Evolutionary conservation across 495 filamentous ascomycete genomes (phyloP), one percentile per base, ranked within the genome.

Genomic region (Podospora tetraspora): DNA sequence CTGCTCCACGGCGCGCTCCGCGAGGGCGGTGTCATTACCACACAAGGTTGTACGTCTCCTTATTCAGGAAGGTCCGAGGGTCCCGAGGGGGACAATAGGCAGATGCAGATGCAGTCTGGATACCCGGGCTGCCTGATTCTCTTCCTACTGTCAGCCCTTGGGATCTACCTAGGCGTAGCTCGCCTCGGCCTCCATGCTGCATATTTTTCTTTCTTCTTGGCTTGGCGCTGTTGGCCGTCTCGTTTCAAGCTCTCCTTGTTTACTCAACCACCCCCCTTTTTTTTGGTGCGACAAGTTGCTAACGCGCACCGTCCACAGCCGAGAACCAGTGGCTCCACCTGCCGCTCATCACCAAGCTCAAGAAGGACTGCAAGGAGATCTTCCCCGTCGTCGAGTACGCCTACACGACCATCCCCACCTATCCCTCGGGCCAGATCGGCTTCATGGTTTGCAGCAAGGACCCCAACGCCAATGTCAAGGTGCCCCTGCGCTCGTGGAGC

Each of bases 391-490:
- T 89, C 78, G 96, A 98, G 82, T 99, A 98, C 85, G 96, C 92
- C 71, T 99, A 97, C 88, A 98, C 96, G 73, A 97, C 94, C 75
- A 99, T 98, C 83, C 96, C 96, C 66, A 99, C 96, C 76, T 99
- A 99, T 85, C 96, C 96, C 67, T 95, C 92, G 67, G 96, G 96
- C 79, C 94, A 97, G 85, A 99, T 99, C 77, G 96, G 96, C 79
- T 99, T 98, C 89, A 97, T 98, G 93, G 92, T 99, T 71, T 98
- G 95, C 89, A 91, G 85, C 88, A 98, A 98, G 88, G 95, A 98
- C 76, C 84, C 87, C 72, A 86, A 77, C 71, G 88, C 90, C 76
- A 88, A 99, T 81, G 87, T 98, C 67, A 90, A 83, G 75, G 89
- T 88, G 79, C 96, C 96, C 52, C 70, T 97, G 30, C 90, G 96